phyloP scores from a whole-genome alignment of 2,329 filamentous ascomycete genomes.

The Xylariaceae sp. region DNA sequence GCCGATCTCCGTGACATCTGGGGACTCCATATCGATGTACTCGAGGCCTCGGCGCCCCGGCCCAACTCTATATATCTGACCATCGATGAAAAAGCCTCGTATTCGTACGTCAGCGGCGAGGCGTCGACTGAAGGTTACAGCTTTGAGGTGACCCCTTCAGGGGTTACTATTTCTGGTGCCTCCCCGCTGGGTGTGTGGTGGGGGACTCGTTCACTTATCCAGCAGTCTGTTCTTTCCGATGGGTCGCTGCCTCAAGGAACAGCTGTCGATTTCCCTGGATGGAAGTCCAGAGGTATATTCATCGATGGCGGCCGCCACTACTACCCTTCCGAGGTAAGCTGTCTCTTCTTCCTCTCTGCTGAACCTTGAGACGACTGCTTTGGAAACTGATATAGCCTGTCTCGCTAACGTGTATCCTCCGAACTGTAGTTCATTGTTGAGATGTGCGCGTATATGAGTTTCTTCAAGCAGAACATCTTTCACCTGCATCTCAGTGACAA shows the following conservation, averaged over 20 bases:
- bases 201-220: conserved; percentile 53
- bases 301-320: conserved; percentile 54
- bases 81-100: conserved; percentile 39
- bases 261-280: conserved; percentile 48
- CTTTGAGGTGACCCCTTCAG: conserved; percentile 38
- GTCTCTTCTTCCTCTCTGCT: background rate
- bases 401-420: background rate
- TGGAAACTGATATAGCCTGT: background rate
- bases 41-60: conserved; percentile 20
- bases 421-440: conserved; percentile 46
- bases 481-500: conserved; percentile 58
- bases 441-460: conserved; percentile 57
- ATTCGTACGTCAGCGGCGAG: conserved; percentile 42
- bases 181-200: conserved; percentile 55
- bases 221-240: conserved; percentile 43
- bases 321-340: conserved; percentile 43
- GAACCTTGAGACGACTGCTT: background rate
- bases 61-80: conserved; percentile 44
- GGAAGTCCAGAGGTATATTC: conserved; percentile 43
- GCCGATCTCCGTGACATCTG: conserved; percentile 33
- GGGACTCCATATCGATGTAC: conserved; percentile 31
- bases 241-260: conserved; percentile 40
- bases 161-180: conserved; percentile 47
- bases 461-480: conserved; percentile 58
- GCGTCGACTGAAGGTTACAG: conserved; percentile 48